phyloP scores from a whole-genome alignment of 768 basidiomycete genomes.

The Leccinum imitatum region DNA sequence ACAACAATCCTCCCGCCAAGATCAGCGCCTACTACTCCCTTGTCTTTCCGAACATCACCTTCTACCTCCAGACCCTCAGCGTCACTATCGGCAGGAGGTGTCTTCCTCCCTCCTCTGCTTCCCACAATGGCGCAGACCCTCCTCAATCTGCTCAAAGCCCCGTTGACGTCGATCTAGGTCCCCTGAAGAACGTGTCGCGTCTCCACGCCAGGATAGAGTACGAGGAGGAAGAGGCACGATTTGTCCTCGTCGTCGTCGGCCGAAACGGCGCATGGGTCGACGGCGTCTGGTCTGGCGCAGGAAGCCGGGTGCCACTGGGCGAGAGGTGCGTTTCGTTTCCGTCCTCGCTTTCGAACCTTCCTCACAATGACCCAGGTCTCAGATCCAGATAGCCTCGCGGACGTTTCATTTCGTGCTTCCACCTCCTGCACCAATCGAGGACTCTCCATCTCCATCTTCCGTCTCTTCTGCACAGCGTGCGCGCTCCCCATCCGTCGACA shows the following conservation, averaged over 20 bases:
- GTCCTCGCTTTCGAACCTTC: background rate
- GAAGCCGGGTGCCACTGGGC: constrained; percentile 79
- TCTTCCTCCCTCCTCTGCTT: constrained; percentile 57
- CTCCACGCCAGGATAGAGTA: constrained; percentile 95
- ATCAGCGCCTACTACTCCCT: constrained; percentile 93
- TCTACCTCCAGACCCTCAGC: constrained; percentile 93
- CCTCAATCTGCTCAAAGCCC: constrained; percentile 33
- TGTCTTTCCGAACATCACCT: constrained; percentile 91
- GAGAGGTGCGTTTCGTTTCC: constrained; percentile 59
- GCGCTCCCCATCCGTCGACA: constrained; percentile 80
- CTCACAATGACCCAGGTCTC: constrained; percentile 57
- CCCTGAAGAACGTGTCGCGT: constrained; percentile 96
- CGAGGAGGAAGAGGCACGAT: constrained; percentile 85
- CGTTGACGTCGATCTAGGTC: constrained; percentile 90
- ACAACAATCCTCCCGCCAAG: constrained; percentile 54
- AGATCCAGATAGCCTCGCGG: constrained; percentile 95
- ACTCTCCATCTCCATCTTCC: constrained; percentile 79
- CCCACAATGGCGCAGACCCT: constrained; percentile 47
- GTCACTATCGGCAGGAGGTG: constrained; percentile 94
- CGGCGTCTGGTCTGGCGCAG: constrained; percentile 91
- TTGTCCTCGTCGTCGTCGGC: constrained; percentile 89
- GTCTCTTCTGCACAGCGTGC: constrained; percentile 63
- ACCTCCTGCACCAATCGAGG: constrained; percentile 76
- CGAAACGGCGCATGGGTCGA: constrained; percentile 98
- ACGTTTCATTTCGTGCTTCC: constrained; percentile 97